Base-by-base conservation (phyloP, 768 basidiomycete species). In the Tremella fuciformis region DNA sequence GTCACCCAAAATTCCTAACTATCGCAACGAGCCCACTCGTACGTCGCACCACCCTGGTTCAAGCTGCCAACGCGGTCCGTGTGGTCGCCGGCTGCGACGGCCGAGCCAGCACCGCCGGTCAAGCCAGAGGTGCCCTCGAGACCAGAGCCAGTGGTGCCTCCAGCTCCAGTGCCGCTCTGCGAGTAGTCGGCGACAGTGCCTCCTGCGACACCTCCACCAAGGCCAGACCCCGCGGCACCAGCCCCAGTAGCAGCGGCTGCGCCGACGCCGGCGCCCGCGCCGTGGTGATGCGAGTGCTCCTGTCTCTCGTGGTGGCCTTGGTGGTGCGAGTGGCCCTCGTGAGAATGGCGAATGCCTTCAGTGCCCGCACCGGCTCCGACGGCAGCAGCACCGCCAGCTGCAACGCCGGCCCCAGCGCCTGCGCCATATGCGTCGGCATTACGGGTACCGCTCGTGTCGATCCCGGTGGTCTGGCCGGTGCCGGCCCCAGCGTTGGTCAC, bases 31-130 rank as follows among this genome's bases (percentile, higher is more conserved):
- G 13, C 15, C 7, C 55, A 34, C 55, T 69, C 70, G 61, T 65
- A 67, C n/a, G 34, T 25, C 39, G 37, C 37, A 15, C 29, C 19
- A 8, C 59, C 53, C 46, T 71, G 63, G 44, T 44, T 53, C 16
- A 60, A 57, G 40, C 46, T 50, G 19, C 67, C 67, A 38, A 62
- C 58, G 25, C 65, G 49, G 61, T 71, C 64, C 26, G 24, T 22
- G 49, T 46, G 50, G 15, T 47, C 39, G 2, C 53, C 53, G 9
- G 40, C 53, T 2, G 6, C 29, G 18, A 21, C 26, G 3, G 26
- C 18, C 13, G 46, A n/a, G 22, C 26, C 29, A 24, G 38, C 22
- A 21, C 39, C 39, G 6, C 13, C 34, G 11, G 49, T 26, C 8
- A 34, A 13, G 21, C 18, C 19, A n/a, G 26, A 18, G 26, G 19